Base-by-base conservation (phyloP, 2,329 filamentous ascomycete species). In the Cadophora luteo-olivacea region DNA sequence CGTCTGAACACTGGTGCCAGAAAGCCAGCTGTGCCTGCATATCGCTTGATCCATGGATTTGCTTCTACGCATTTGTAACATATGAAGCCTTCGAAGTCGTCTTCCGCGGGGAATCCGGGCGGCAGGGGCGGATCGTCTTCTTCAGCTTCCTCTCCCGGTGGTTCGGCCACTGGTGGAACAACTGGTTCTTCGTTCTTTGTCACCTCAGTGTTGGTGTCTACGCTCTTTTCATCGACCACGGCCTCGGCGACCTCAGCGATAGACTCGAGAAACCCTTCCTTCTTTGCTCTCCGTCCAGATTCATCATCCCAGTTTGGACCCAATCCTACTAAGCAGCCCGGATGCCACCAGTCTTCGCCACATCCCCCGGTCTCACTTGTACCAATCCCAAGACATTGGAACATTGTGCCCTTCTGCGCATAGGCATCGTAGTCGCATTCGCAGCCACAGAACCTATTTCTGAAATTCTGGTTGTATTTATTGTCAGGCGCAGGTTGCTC, bases 291-390 rank as follows among this genome's bases (percentile, higher is more conserved):
- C 79, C 77, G 79, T 80, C 82, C 75, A 81, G 75, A 73, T 57
- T 79, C 84, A 76, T 91, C 89, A 72, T 84, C 89, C 89, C 92
- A 94, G 68, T 89, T 86, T 12, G 93, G 87, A 0, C 91, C 89
- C 73, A 97, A 82, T 6, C 94, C 94, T 61, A 97, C 88, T 8
- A 98, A 82, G 77, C 95, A 98, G 70, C 96, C 94, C 0, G 95
- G 93, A 81, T 98, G 95, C 86, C 93, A 98, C 95, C 95, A 98
- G 77, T 98, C 95, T 81, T 98, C 95, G 14, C 95, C 95, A 80
- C 95, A 98, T 4, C 94, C 95, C 19, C 94, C 94, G 0, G 91
- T 90, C 73, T 95, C 91, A 14, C 87, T 85, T 0, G 89, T 91
- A 0, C 93, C 94, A 0, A 98, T 83, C 0, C 95, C 95, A 2